Base-by-base conservation (phyloP, 2,329 filamentous ascomycete genomes). In the Waltergamsia citrina region DNA sequence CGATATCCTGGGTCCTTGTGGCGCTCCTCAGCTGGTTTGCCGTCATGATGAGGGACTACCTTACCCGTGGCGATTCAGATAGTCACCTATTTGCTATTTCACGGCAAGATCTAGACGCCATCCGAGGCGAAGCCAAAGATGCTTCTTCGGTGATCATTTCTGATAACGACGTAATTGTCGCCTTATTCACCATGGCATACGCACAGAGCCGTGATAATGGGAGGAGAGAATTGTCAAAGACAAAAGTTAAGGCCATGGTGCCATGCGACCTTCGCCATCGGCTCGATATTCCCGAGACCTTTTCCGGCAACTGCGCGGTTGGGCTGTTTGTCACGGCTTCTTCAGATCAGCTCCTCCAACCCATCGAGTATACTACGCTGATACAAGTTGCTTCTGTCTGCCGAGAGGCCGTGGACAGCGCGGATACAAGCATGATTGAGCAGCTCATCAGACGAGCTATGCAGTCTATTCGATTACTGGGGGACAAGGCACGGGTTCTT, bases 241-340 rank as follows among this genome's bases (percentile, higher is more conserved):
- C 5, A n/a, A n/a, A n/a, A 15, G 12, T 33, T 15, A 33, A 22
- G 31, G 31, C 31, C 22, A 33, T 33, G 15, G 31, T 33, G 8
- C 31, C 31, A 8, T 33, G 31, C 31, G 31, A 33, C 31, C 26
- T 33, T 33, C 31, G 31, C 21, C 31, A 33, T 24, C 19, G 31
- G 4, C 31, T 33, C n/a, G 32, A 20, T 9, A 14, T 34, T 12
- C 16, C 32, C 10, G 23, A 34, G 17, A 25, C 10, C 23, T 34
- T 28, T 17, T 20, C 25, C 12, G 32, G 32, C 11, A 34, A 19
- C 32, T 34, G 32, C 17, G 32, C 32, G 10, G 32, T 34, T 15
- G 32, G 32, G 15, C 23, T 34, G 10, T 34, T 19, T 17, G 32
- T 34, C 14, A 20, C 23, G 19, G 23, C 20, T 3, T 25, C 32